Base-by-base conservation (phyloP, 2,329 filamentous ascomycete species). In the Sclerotinia subarctica region DNA sequence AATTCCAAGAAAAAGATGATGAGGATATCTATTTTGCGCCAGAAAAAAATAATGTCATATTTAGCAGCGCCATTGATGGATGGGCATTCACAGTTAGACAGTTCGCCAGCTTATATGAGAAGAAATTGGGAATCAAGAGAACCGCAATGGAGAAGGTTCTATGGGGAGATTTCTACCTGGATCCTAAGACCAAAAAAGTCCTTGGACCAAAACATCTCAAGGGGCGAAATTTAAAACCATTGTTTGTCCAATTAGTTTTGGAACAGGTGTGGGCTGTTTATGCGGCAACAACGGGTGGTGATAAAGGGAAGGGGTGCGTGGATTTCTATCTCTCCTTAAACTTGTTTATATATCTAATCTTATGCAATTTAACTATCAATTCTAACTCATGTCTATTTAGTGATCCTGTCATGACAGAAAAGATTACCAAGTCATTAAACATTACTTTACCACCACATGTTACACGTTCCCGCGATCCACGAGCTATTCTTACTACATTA, bases 41-140 rank as follows among this genome's bases (percentile, higher is more conserved):
- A 0, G 95, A 99, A 77, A 96, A 94, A 80, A 97, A 97, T 79
- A 99, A 99, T 76, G 95, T 99, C 78, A 98, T 99, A 72, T 99
- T 99, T 78, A 93, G 93, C 81, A 98, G 94, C 78, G 95, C 95
- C 69, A 90, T 97, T 68, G 95, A 99, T 77, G 95, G 95, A n/a
- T 99, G 95, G 95, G 95, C 95, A 3, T 99, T 99, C 76, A 99
- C 95, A 0, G 90, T 97, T 62, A 88, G 93, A 63, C 95, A 99
- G 75, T 99, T 99, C 77, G 94, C 95, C 24, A 87, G 87, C 49
- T 82, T 98, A 38, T 99, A 98, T 77, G 94, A 98, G 80, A 96
- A 94, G 82, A 99, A 99, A 79, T 85, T 99, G 8, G 94, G 95
- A 19, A 96, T 98, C 79, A 98, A 97, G 80, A 86, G 94, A 58